These are phyloP conservation scores for Rhazya stricta DNA, from an alignment of 257 asterid genomes.

Conservation along the genomic window DNA sequence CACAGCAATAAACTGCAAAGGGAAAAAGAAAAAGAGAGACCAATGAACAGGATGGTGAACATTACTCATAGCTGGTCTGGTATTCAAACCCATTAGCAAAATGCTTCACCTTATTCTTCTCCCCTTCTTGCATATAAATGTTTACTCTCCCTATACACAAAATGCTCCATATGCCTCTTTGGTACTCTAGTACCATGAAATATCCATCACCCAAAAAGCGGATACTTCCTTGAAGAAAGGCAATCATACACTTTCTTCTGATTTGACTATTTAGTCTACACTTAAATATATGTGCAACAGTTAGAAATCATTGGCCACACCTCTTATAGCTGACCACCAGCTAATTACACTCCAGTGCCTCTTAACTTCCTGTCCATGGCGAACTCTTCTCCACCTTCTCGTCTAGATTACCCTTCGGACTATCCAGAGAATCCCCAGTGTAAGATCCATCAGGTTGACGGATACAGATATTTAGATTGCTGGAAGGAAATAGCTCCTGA, in stretches of 20 bases:
- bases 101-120: constrained; percentile 25
- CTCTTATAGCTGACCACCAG: constrained; percentile 13
- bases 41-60: constrained; percentile 10
- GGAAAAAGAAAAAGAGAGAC: constrained; percentile 10
- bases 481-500: constrained; percentile 60
- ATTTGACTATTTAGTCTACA: constrained; percentile 28
- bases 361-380: constrained; percentile 15
- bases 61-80: constrained; percentile 14
- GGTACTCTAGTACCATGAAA: constrained; percentile 21
- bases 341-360: constrained; percentile 1
- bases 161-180: constrained; percentile 20
- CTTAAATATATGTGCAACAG: constrained; percentile 31
- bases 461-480: constrained; percentile 73
- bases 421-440: constrained; percentile 72
- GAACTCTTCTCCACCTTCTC: constrained; percentile 31
- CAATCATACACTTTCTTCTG: constrained; percentile 30
- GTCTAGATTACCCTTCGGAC: constrained; percentile 56
- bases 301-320: constrained; percentile 27
- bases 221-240: constrained; percentile 29
- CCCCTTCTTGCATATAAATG: constrained; percentile 25
- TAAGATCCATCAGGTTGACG: constrained; percentile 85
- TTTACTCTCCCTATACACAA: constrained; percentile 29
- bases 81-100: constrained; percentile 15
- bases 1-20: constrained; percentile 5
- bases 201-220: constrained; percentile 44